Evolutionary conservation across 2,329 filamentous ascomycete species (phyloP), one percentile per base, ranked within the genome.

Genomic region (Phyllosticta ampelicida): DNA sequence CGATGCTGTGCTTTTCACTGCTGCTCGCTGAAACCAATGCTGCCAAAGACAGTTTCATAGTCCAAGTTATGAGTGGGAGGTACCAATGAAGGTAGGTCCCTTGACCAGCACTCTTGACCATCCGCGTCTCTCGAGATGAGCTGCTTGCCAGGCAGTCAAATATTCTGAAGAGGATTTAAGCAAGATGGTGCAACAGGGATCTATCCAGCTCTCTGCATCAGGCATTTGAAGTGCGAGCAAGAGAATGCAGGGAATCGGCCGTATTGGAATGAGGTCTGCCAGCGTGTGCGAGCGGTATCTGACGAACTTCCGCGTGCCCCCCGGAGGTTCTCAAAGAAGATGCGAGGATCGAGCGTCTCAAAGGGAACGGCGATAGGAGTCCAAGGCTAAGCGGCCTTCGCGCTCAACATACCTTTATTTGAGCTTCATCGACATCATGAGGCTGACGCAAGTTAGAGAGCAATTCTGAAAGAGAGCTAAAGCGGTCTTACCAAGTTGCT

Each of bases 341-440:
- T 67, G 62, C 65, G 68, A 66, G 68, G 65, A 67, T 64, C 57
- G 54, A 55, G 49, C 56, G 58, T 60, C 55, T 60, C 30, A 60
- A 63, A 64, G 63, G 63, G 51, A 63, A 62, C 61, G 65, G 62
- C 64, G 61, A 62, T 64, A 64, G 64, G 60, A 65, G 62, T 63
- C 59, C 63, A 66, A 72, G 72, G 73, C 67, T 71, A 67, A 72
- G 70, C 72, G 67, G 70, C 70, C 71, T 65, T 68, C 65, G 65
- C 86, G 80, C 90, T 87, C 57, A 59, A 99, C 94, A 95, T 99
- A 99, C 94, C 94, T 99, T 97, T 80, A 99, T 95, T 86, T 95
- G 89, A 79, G 79, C 80, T 83, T 97, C 92, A 78, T 85, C 89
- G 76, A 99, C 90, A 85, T 99, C 94, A 80, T 86, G 86, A 74